Conservation (phyloP, 495 filamentous ascomycete species). For the Penicillium maclennaniae region DNA sequence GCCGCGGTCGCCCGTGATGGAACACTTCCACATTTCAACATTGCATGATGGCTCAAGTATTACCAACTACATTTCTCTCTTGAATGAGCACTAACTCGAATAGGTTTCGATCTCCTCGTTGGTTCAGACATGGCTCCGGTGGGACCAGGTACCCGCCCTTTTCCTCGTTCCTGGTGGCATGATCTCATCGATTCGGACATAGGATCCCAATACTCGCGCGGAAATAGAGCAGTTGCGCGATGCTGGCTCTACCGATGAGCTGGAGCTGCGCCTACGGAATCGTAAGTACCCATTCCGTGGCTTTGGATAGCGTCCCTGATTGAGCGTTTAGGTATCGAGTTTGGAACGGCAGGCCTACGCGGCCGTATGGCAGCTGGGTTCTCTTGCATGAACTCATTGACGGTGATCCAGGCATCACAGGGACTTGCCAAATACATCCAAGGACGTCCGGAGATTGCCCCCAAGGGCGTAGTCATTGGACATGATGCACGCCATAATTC, state of each 20-base stretch:
- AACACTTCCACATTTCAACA: constrained; percentile 6
- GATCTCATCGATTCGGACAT: constrained; percentile 17
- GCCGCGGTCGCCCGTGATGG: constrained; percentile 16
- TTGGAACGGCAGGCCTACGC: constrained; percentile 68
- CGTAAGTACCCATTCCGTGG: constrained; percentile 33
- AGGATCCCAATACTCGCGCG: constrained; percentile 53
- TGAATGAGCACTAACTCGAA: constrained; percentile 5
- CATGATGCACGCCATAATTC: constrained; percentile 68
- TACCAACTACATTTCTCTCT: background rate
- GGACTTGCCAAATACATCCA: constrained; percentile 62
- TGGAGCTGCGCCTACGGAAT: constrained; percentile 53
- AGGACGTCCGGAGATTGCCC: constrained; percentile 33
- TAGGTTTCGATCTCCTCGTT: constrained; percentile 35
- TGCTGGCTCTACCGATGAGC: constrained; percentile 43
- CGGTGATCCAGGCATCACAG: constrained; percentile 70
- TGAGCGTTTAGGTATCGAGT: constrained; percentile 51
- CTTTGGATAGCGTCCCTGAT: constrained; percentile 6
- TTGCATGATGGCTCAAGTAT: constrained; percentile 23
- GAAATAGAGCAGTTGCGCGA: constrained; percentile 57
- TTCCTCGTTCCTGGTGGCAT: constrained; percentile 11
- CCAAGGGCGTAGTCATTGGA: constrained; percentile 58
- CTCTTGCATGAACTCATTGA: constrained; percentile 64
- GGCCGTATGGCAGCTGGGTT: constrained; percentile 70
- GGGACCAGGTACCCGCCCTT: constrained; percentile 49
- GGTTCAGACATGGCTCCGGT: constrained; percentile 56